Percentiles rank a stretch among this genome's conserved stretches.
Conservation (phyloP, 1,284 basidiomycete species). For the Apiotrichum siamense region DNA sequence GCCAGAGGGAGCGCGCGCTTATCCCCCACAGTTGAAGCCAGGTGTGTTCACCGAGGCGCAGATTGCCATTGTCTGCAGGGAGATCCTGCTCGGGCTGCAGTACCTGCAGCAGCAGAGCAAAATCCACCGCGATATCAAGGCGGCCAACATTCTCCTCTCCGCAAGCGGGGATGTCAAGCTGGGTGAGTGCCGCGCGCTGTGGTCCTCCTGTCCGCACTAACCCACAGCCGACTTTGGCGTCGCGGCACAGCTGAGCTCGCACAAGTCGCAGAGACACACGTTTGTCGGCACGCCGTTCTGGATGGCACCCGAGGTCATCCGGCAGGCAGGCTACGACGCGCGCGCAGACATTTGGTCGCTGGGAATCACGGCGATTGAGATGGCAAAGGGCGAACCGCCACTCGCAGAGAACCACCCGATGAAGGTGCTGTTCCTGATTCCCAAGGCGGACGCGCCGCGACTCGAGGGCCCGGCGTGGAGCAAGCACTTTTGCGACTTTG, state of each 20-base stretch:
- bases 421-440: conserved; percentile 86
- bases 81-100: conserved; percentile 86
- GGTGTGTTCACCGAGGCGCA: conserved; percentile 85
- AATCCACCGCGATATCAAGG: conserved; percentile 98
- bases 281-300: conserved; percentile 95
- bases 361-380: conserved; percentile 91
- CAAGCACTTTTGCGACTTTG: conserved; percentile 84
- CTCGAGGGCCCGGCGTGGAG: conserved; percentile 59
- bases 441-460: conserved; percentile 78
- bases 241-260: conserved; percentile 81
- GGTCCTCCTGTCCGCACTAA: neutral
- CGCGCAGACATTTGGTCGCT: conserved; percentile 97
- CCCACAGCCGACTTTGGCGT: conserved; percentile 93
- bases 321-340: conserved; percentile 92
- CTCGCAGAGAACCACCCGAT: conserved; percentile 81
- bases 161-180: conserved; percentile 89
- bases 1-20: neutral
- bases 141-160: conserved; percentile 89
- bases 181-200: conserved; percentile 45
- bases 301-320: conserved; percentile 99
- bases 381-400: conserved; percentile 89
- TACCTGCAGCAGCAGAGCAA: conserved; percentile 91
- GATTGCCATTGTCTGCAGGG: conserved; percentile 89
- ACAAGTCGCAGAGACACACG: conserved; percentile 85
- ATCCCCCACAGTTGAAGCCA: conserved; percentile 77